These are phyloP conservation scores for Pneumocystis carinii DNA, from an alignment of 1,139 yeast genomes.

Conservation along the genomic window DNA sequence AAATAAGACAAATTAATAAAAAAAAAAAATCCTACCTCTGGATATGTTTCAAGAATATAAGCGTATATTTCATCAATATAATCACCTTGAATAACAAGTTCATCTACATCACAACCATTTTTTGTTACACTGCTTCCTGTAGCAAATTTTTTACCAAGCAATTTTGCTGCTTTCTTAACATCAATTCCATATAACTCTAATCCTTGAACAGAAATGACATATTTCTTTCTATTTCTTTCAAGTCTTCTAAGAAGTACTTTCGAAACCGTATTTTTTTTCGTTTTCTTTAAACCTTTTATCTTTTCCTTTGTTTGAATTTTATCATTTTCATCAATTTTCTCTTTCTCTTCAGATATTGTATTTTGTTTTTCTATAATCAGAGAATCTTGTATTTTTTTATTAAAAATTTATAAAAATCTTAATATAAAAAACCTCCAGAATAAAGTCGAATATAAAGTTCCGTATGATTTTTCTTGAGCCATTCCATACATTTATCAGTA, in stretches of 20 bases:
- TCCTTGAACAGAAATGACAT: constrained; percentile 74
- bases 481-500: constrained; percentile 66
- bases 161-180: constrained; percentile 78
- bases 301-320: constrained; percentile 84
- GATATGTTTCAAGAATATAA: constrained; percentile 53
- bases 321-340: constrained; percentile 64
- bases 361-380: constrained; percentile 36
- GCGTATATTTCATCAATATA: constrained; percentile 82
- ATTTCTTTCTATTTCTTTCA: constrained; percentile 81
- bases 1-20: neutral
- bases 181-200: constrained; percentile 77
- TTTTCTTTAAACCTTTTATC: constrained; percentile 71
- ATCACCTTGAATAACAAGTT: constrained; percentile 86
- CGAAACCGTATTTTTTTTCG: constrained; percentile 60
- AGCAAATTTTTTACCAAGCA: constrained; percentile 87
- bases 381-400: neutral
- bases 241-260: constrained; percentile 74
- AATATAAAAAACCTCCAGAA: constrained; percentile 31
- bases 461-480: constrained; percentile 51
- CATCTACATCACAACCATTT: constrained; percentile 83
- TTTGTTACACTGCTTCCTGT: constrained; percentile 94
- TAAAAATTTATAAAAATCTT: neutral
- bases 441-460: constrained; percentile 48
- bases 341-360: constrained; percentile 61
- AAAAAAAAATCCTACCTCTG: constrained; percentile 28